These are phyloP conservation scores for Elymus sibiricus DNA, from an alignment of 176 grass and related monocot species.

Conservation along the genomic window DNA sequence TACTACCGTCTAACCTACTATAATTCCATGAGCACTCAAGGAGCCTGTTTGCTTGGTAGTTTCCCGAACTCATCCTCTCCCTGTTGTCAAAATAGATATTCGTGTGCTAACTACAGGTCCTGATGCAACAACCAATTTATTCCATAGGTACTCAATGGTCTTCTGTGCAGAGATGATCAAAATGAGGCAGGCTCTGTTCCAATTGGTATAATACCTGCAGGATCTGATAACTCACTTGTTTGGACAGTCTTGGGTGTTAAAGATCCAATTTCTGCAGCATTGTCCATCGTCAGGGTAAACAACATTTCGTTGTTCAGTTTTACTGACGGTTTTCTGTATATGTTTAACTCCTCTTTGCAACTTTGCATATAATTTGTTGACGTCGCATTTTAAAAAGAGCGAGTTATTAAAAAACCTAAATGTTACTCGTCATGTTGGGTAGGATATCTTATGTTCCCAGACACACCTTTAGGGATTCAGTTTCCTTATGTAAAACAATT, in stretches of 20 bases:
- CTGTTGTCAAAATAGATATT: not conserved
- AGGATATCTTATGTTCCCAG: not conserved
- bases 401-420: constrained; percentile 7
- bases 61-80: constrained; percentile 11
- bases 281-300: constrained; percentile 87
- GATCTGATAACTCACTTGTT: constrained; percentile 97
- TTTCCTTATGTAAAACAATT: not conserved
- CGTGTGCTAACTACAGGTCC: constrained; percentile 23
- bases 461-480: not conserved
- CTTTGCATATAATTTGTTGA: constrained; percentile 21
- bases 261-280: constrained; percentile 95
- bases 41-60: constrained; percentile 22
- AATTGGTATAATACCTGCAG: constrained; percentile 98
- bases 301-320: constrained; percentile 1
- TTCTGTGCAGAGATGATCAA: constrained; percentile 89
- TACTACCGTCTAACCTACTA: not conserved
- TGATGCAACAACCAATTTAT: constrained; percentile 32
- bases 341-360: constrained; percentile 1
- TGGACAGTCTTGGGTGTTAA: constrained; percentile 97
- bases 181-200: constrained; percentile 83
- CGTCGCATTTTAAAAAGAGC: not conserved
- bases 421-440: constrained; percentile 22
- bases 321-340: constrained; percentile 19
- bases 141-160: constrained; percentile 89
- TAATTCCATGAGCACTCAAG: not conserved